Base-by-base conservation (phyloP, 257 asterid species). In the Mentha longifolia region DNA sequence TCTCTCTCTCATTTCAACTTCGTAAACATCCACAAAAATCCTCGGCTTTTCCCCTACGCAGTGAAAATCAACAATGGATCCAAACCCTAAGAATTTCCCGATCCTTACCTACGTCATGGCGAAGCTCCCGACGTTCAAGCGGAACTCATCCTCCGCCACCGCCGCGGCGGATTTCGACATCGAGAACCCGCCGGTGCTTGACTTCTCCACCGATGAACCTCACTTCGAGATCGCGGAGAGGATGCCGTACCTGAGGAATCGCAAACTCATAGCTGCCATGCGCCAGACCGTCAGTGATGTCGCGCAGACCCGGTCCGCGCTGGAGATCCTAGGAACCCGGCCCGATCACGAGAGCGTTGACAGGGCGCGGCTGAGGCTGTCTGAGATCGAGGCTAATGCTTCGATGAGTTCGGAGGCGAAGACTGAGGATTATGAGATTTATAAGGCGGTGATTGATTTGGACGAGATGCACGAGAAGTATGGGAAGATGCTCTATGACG, bases 281-380 rank as follows among this genome's bases (percentile, higher is more conserved):
- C 89, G 87, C 37, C 45, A 72, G 15, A 96, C 98, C 63, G 97
- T 89, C 14, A 74, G 77, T 47, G 98, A 92, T 63, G 92, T 95
- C 55, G 82, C 88, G 50, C 95, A 88, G 70, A 77, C 96, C 68
- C 89, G 99, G 74, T 85, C 95, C 33, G 70, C 80, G 49, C 86
- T 95, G 76, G 78, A 66, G 57, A 65, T 85, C 61, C 85, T 95
- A 3, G 99, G 98, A 0, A 85, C 81, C 66, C 88, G 96, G 6
- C 98, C 99, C 64, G 97, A 88, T 78, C 99, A 95, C 80, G 99
- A 95, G 89, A 59, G 87, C 7, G 87, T 95, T 17, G 99, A 95
- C 72, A 52, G 47, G 15, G 97, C 99, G 5, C 84, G 86, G 65
- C 46, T 81, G 57, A 84, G 81, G 65, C 54, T 95, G 42, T 72